Conservation (phyloP, 352 stramenopile genomes). For the Globisporangium acanthophoron region DNA sequence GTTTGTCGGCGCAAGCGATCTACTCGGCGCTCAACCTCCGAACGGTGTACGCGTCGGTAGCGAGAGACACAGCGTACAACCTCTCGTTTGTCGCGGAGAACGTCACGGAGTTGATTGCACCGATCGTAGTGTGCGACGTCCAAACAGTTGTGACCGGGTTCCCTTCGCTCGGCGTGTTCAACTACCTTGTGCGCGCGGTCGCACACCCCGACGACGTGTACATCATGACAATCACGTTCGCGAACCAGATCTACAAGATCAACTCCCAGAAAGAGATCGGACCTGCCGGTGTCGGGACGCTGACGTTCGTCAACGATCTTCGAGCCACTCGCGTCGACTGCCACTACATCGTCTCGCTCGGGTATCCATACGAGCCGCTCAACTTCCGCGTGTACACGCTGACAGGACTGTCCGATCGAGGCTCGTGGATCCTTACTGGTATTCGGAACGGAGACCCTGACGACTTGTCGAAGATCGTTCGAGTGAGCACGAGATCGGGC, state of each 20-base stretch:
- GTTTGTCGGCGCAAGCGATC: neutral
- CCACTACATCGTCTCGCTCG: slow-evolving; percentile 12
- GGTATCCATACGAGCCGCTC: slow-evolving; percentile 11
- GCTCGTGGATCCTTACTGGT: neutral
- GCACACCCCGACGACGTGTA: slow-evolving; percentile 11
- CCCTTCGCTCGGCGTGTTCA: slow-evolving; percentile 2
- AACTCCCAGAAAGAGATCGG: slow-evolving; percentile 4
- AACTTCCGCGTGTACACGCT: slow-evolving; percentile 11
- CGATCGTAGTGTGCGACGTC: slow-evolving; percentile 4
- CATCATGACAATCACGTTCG: slow-evolving; percentile 14
- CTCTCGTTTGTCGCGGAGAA: slow-evolving; percentile 5
- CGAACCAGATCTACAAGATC: slow-evolving; percentile 17
- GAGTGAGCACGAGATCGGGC: slow-evolving; percentile 11
- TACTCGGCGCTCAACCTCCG: slow-evolving; percentile 12
- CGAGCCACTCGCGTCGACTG: neutral
- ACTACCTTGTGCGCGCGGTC: slow-evolving; percentile 15
- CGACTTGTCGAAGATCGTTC: neutral
- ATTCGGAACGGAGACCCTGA: neutral
- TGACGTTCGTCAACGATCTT: slow-evolving; percentile 18
- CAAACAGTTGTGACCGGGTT: neutral
- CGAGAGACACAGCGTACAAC: slow-evolving; percentile 8
- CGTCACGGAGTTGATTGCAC: slow-evolving; percentile 9
- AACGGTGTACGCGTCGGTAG: slow-evolving; percentile 6
- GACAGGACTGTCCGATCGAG: neutral
- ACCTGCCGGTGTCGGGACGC: slow-evolving; percentile 3